These are phyloP conservation scores for Microbotryum lychnidis-dioicae DNA, from an alignment of 1,284 basidiomycete genomes.

Conservation along the genomic window DNA sequence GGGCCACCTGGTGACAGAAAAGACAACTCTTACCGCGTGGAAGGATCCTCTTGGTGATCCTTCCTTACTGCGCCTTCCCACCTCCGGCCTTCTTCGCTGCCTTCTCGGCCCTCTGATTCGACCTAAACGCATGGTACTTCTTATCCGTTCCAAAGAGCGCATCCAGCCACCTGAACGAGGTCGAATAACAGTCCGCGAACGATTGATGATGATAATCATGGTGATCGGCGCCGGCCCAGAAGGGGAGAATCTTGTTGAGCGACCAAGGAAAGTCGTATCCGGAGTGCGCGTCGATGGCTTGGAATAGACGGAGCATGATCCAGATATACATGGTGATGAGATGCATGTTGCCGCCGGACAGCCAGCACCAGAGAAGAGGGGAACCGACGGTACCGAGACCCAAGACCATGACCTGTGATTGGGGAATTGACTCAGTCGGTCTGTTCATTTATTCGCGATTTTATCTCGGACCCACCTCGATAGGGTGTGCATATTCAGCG, in stretches of 20 bases:
- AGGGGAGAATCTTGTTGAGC: constrained; percentile 85
- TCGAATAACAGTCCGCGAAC: constrained; percentile 35
- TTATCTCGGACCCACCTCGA: constrained; percentile 49
- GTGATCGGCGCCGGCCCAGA: constrained; percentile 98
- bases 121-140: constrained; percentile 33
- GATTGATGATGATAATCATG: constrained; percentile 38
- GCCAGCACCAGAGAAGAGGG: constrained; percentile 74
- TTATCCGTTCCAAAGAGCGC: constrained; percentile 33
- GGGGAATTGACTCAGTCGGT: neutral
- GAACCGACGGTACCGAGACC: constrained; percentile 40
- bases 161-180: constrained; percentile 33
- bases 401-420: neutral
- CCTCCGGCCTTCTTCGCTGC: neutral
- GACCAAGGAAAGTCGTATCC: constrained; percentile 96
- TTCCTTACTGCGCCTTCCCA: constrained; percentile 18
- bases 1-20: no score
- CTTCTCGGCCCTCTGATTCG: constrained; percentile 23
- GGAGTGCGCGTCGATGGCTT: constrained; percentile 94
- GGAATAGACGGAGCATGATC: constrained; percentile 90
- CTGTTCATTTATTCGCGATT: no score
- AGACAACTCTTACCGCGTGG: no score
- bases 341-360: constrained; percentile 59
- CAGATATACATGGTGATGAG: constrained; percentile 80
- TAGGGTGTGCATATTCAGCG: constrained; percentile 68
- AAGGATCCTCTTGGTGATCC: neutral